Evolutionary conservation across 2,329 filamentous ascomycete species (phyloP).

Genomic region (Alternaria brassicae): DNA sequence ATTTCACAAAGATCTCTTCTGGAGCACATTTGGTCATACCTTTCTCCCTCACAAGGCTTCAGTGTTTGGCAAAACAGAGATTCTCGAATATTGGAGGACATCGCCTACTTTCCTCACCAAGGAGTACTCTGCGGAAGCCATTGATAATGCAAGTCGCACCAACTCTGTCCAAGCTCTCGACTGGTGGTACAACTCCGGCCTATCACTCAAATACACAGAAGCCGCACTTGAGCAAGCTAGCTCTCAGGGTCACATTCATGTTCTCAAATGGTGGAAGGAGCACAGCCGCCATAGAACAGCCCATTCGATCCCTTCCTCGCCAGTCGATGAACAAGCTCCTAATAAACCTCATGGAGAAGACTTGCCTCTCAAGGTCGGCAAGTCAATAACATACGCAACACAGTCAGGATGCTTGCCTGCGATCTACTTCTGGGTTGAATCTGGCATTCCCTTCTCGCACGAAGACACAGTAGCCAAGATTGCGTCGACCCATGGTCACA

Average conservation of each 20-base stretch:
- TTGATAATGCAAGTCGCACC: slow-evolving; percentile 85
- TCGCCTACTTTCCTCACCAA: slow-evolving; percentile 83
- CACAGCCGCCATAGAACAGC: slow-evolving; percentile 59
- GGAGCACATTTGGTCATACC: slow-evolving; percentile 80
- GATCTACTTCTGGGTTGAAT: slow-evolving; percentile 87
- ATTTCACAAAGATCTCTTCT: slow-evolving; percentile 76
- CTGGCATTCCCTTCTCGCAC: slow-evolving; percentile 78
- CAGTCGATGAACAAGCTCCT: slow-evolving; percentile 24
- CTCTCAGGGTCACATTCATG: slow-evolving; percentile 80
- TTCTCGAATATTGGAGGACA: slow-evolving; percentile 90
- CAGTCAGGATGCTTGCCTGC: slow-evolving; percentile 81
- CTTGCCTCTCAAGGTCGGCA: slow-evolving; percentile 77
- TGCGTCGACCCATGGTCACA: slow-evolving; percentile 83
- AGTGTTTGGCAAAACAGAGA: slow-evolving; percentile 82
- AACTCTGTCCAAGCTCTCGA: slow-evolving; percentile 86
- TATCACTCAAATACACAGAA: slow-evolving; percentile 85
- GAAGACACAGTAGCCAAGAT: slow-evolving; percentile 84
- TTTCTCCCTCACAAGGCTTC: slow-evolving; percentile 89
- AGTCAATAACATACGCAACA: slow-evolving; percentile 81
- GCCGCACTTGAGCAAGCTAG: slow-evolving; percentile 87
- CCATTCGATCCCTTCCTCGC: slow-evolving; percentile 20
- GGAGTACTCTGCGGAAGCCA: slow-evolving; percentile 82
- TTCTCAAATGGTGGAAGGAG: slow-evolving; percentile 92
- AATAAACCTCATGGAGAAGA: slow-evolving; percentile 22
- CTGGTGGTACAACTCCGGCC: slow-evolving; percentile 86